phyloP scores from a whole-genome alignment of 1,284 basidiomycete genomes.

The Boletus albobrunnescens region DNA sequence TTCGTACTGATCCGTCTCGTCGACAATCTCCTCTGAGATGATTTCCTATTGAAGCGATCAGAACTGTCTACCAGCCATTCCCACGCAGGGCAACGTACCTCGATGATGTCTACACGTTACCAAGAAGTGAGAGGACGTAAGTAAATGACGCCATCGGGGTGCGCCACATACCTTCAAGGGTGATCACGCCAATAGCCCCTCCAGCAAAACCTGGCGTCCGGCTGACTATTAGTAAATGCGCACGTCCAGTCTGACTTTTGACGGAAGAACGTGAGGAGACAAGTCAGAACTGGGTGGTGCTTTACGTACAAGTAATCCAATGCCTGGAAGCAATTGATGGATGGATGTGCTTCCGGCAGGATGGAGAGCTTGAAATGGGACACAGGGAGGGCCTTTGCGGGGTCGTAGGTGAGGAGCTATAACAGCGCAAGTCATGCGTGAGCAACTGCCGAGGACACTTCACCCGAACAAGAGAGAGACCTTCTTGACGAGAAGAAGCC shows the following conservation, averaged over 20 bases:
- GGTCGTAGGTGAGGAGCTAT: conserved; percentile 84
- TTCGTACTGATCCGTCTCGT: conserved; percentile 85
- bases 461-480: conserved; percentile 31
- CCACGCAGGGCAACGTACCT: conserved; percentile 36
- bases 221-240: conserved; percentile 88
- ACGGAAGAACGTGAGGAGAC: conserved; percentile 30
- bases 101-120: conserved; percentile 61
- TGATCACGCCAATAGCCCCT: conserved; percentile 81
- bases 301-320: conserved; percentile 74
- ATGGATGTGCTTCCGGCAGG: conserved; percentile 86
- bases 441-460: neutral
- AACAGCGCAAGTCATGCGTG: neutral
- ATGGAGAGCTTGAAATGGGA: conserved; percentile 73
- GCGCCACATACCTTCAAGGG: conserved; percentile 58
- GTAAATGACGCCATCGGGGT: neutral
- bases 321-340: conserved; percentile 84
- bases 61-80: neutral
- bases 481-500: conserved; percentile 85
- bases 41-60: conserved; percentile 55
- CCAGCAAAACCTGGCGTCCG: conserved; percentile 75
- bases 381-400: conserved; percentile 73
- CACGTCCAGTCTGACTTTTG: conserved; percentile 88
- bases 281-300: neutral
- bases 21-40: conserved; percentile 84
- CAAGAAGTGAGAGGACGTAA: neutral